These are phyloP conservation scores for Eucommia ulmoides DNA, from an alignment of 257 asterid genomes.

Conservation along the genomic window DNA sequence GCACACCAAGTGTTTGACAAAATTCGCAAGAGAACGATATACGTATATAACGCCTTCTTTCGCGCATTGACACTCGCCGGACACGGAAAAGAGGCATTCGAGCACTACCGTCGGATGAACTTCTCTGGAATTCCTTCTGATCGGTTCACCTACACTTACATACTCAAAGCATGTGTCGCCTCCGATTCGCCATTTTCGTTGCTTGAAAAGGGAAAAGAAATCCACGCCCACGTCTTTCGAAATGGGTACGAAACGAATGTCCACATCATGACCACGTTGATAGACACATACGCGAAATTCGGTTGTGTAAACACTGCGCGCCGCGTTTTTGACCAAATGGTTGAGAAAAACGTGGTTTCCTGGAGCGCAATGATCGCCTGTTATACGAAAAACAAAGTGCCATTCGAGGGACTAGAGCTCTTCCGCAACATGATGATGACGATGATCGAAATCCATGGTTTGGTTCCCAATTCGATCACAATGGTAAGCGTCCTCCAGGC, in stretches of 20 bases:
- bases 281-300: constrained; percentile 71
- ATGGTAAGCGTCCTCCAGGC: constrained; percentile 94
- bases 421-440: constrained; percentile 61
- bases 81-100: constrained; percentile 57
- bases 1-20: constrained; percentile 81
- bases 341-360: constrained; percentile 65
- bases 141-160: constrained; percentile 81
- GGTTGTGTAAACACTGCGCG: constrained; percentile 46
- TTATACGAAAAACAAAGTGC: constrained; percentile 54
- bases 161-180: constrained; percentile 76
- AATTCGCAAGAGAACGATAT: constrained; percentile 40
- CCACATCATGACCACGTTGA: constrained; percentile 80
- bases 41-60: constrained; percentile 69
- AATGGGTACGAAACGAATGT: constrained; percentile 59
- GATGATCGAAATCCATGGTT: constrained; percentile 30
- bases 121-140: constrained; percentile 46
- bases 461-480: constrained; percentile 81
- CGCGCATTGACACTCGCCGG: constrained; percentile 68
- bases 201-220: constrained; percentile 40
- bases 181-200: constrained; percentile 25
- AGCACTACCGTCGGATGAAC: constrained; percentile 51
- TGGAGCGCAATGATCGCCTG: constrained; percentile 91
- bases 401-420: constrained; percentile 57
- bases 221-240: constrained; percentile 65
- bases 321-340: constrained; percentile 46